These are phyloP conservation scores for Hymenoscyphus infarciens DNA, from an alignment of 2,329 filamentous ascomycete species.

Conservation along the genomic window DNA sequence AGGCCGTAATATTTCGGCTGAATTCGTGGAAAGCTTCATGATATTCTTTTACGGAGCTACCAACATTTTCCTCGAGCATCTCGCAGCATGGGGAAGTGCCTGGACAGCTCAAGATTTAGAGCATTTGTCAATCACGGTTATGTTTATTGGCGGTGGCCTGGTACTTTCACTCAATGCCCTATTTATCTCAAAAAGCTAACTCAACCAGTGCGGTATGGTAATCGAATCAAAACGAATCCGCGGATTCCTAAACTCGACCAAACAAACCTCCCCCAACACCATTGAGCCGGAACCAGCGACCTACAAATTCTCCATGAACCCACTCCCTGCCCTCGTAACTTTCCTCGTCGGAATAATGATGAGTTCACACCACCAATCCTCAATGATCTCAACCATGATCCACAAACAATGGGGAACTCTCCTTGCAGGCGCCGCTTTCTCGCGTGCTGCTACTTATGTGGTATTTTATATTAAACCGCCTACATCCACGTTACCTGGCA, in stretches of 20 bases:
- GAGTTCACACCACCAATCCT: slow-evolving; percentile 74
- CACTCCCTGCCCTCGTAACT: slow-evolving; percentile 82
- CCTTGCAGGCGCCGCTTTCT: slow-evolving; percentile 74
- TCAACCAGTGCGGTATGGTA: slow-evolving; percentile 68
- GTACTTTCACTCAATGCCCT: slow-evolving; percentile 47
- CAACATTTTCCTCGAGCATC: slow-evolving; percentile 90
- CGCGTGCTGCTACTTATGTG: slow-evolving; percentile 75
- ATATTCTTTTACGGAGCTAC: slow-evolving; percentile 87
- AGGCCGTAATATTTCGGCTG: slow-evolving; percentile 69
- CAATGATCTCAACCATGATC: slow-evolving; percentile 84
- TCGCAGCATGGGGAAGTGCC: slow-evolving; percentile 64
- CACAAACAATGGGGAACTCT: slow-evolving; percentile 92
- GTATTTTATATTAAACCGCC: slow-evolving; percentile 77
- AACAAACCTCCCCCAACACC: slow-evolving; percentile 32
- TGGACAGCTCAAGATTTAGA: slow-evolving; percentile 84
- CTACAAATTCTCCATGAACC: slow-evolving; percentile 78
- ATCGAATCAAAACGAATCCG: slow-evolving; percentile 72
- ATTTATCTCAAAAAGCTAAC: slow-evolving; percentile 6
- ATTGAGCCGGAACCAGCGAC: slow-evolving; percentile 54
- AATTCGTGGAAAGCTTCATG: slow-evolving; percentile 84
- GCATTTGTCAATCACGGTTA: slow-evolving; percentile 85
- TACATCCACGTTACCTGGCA: slow-evolving; percentile 72
- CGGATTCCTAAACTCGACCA: slow-evolving; percentile 56
- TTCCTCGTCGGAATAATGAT: slow-evolving; percentile 90
- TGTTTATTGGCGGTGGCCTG: slow-evolving; percentile 90